Conservation (phyloP, 345 rosid genomes). For the Dipteronia sinensis region DNA sequence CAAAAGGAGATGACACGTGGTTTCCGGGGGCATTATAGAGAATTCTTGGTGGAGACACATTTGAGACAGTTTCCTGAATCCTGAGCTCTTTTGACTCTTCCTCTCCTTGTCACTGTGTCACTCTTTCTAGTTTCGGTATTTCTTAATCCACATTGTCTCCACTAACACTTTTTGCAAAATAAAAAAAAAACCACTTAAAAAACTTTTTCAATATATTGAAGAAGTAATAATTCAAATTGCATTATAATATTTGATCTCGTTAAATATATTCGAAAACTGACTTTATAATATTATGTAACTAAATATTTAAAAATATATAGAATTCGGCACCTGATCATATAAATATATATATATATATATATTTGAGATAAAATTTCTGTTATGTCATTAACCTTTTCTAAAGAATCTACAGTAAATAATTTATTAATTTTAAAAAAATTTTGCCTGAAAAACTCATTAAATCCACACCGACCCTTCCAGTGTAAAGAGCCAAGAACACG, state of each 20-base stretch:
- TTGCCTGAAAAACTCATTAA: conserved; percentile 39
- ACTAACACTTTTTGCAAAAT: background rate
- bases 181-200: too few species aligned
- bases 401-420: background rate
- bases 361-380: background rate
- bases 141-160: background rate
- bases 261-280: too few species aligned
- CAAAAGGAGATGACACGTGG: background rate
- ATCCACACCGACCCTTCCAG: conserved; percentile 67
- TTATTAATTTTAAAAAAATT: background rate
- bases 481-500: conserved; percentile 45
- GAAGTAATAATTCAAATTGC: too few species aligned
- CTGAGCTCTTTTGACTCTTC: conserved; percentile 8
- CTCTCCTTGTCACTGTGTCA: background rate
- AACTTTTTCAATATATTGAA: too few species aligned
- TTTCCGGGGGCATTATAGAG: background rate
- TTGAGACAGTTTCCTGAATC: background rate
- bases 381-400: background rate
- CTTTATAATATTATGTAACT: too few species aligned
- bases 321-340: too few species aligned
- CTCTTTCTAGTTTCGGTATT: conserved; percentile 13
- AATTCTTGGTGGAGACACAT: background rate
- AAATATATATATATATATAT: too few species aligned
- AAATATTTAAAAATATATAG: too few species aligned
- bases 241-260: too few species aligned